Percentiles rank a stretch among this genome's conserved stretches.
Evolutionary conservation across 225 moss, liverwort and hornwort genomes (phyloP).

Genomic region (Pleurozium schreberi): DNA sequence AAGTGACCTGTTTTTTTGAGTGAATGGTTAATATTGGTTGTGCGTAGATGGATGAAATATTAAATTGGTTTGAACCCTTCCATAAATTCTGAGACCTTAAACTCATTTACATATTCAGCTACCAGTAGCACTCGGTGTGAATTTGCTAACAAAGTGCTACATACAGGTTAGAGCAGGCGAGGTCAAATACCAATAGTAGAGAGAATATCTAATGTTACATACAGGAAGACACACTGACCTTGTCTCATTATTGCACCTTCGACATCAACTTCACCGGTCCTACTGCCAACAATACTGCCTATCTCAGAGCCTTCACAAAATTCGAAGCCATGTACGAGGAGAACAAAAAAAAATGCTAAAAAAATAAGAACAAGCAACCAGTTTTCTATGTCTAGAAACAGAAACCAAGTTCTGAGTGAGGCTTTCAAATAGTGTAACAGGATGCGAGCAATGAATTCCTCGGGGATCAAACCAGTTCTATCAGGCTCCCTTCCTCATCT

Average conservation of each 20-base stretch:
- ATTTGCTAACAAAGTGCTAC: background rate
- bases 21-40: background rate
- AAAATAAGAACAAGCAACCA: background rate
- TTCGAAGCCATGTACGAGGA: background rate
- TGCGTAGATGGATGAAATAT: background rate
- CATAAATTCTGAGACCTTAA: background rate
- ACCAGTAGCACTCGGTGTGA: background rate
- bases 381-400: no score
- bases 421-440: background rate
- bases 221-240: background rate
- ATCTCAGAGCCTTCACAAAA: background rate
- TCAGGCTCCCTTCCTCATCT: background rate
- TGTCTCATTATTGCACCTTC: background rate
- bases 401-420: background rate
- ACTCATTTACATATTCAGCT: background rate
- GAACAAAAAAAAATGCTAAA: background rate
- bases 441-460: background rate
- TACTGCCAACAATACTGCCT: background rate
- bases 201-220: background rate
- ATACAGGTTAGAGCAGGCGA: background rate
- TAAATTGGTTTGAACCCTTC: background rate
- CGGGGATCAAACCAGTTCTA: background rate
- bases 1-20: no score
- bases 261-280: background rate
- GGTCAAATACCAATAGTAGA: background rate